Percentiles rank a stretch among this genome's conserved stretches.
Evolutionary conservation across 2,329 filamentous ascomycete genomes (phyloP).

Genomic region (Neofusicoccum sp.): DNA sequence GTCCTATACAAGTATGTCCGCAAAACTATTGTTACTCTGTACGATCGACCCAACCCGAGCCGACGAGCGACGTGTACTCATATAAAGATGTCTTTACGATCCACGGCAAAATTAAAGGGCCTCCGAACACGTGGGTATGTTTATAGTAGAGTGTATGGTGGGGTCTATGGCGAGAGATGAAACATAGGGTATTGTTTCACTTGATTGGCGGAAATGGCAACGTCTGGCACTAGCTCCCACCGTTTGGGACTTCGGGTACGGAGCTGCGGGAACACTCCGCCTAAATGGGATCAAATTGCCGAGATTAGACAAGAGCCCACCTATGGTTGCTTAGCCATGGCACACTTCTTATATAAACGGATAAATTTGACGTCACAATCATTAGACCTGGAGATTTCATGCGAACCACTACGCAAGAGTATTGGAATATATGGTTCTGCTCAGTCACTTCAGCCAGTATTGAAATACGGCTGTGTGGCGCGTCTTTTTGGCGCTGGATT

Average conservation of each 20-base stretch:
- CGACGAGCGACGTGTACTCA: not conserved
- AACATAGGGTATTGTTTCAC: not conserved
- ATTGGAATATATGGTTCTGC: too few relatives aligned
- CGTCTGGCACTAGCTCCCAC: not conserved
- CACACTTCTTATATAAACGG: not conserved
- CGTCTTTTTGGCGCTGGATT: too few relatives aligned
- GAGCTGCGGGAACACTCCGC: not conserved
- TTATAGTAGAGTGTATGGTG: conserved; percentile 15
- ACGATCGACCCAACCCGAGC: not conserved
- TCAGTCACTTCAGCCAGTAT: too few relatives aligned
- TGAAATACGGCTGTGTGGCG: too few relatives aligned
- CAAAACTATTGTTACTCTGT: not conserved
- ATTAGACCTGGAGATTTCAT: not conserved
- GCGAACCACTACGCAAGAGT: not conserved
- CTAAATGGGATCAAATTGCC: conserved; percentile 5
- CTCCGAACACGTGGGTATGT: not conserved
- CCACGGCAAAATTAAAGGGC: conserved; percentile 15
- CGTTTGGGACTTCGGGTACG: conserved; percentile 5
- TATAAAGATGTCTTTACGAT: not conserved
- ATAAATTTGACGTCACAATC: not conserved
- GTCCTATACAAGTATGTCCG: conserved; percentile 1
- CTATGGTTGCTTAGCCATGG: not conserved
- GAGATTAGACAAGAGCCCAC: conserved; percentile 1
- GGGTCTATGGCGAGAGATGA: conserved; percentile 3
- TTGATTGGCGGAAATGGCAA: conserved; percentile 18